Evolutionary conservation across 257 asterid species (phyloP), one percentile per base, ranked within the genome.

Genomic region (Paraleonurus japonicus): DNA sequence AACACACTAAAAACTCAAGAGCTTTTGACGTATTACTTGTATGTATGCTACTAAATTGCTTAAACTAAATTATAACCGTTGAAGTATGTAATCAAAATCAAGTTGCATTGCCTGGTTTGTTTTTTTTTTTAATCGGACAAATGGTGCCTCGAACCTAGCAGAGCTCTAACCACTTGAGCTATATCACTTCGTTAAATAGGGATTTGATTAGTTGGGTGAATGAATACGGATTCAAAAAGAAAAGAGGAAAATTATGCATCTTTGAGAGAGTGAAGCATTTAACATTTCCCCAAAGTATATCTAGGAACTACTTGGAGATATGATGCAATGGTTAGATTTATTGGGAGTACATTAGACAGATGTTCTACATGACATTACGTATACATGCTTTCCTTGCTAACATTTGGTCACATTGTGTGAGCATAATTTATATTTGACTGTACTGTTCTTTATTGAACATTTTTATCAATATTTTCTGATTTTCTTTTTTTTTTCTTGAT

Each of bases 1-100:
- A 15, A 23, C 6, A 11, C 51, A 53, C 19, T 45, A 45, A 13
- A 12, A 7, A 47, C 48, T 48, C 60, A 19, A 55, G 24, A 30
- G 32, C 22, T 66, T 77, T 22, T 35, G 47, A 39, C 12, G 1
- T 10, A 19, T 64, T 48, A 10, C 43, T 33, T 59, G 63, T 47
- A 22, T 30, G 32, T 15, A 15, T 74, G 64, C 61, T 39, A 22
- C 76, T 19, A 19, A 53, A 61, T 73, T 69, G 37, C 51, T 50
- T 39, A 32, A 70, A 45, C 7, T 45, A 15, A 15, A 43, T 43
- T 7, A 11, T 43, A 3, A 15, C 26, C 48, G 37, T 54, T 19
- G 50, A 19, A 61, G 37, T 11, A 45, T 61, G n/a, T 48, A 23
- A 7, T 22, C 41, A 11, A 26, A 35, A 55, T 16, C 7, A 13